Conservation (phyloP, 495 filamentous ascomycete genomes). For the Geopyxis carbonaria region DNA sequence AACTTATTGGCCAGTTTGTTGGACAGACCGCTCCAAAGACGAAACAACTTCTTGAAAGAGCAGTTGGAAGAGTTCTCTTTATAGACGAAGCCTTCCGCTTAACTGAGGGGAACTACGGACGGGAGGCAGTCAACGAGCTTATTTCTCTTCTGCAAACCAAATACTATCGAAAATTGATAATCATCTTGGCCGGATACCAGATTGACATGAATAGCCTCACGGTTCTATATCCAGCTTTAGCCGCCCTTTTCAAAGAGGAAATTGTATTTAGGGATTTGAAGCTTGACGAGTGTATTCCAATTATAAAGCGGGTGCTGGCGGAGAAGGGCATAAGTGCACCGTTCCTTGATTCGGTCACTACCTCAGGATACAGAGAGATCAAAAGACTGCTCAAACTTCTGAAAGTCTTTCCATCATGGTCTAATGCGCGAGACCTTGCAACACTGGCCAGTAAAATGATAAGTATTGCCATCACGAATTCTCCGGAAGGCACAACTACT, state of each 20-base stretch:
- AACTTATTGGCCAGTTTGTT: conserved; percentile 42
- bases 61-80: conserved; percentile 45
- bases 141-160: conserved; percentile 50
- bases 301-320: conserved; percentile 27
- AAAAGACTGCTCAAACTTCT: conserved; percentile 15
- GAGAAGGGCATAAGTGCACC: conserved; percentile 7
- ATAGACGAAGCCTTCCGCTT: conserved; percentile 54
- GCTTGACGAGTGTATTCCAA: conserved; percentile 30
- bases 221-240: conserved; percentile 40
- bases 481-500: too few species aligned
- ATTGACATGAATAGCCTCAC: conserved; percentile 54
- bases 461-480: neutral
- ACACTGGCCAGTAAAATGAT: conserved; percentile 26
- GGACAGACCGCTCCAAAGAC: conserved; percentile 51
- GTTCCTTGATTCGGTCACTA: conserved; percentile 7
- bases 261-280: conserved; percentile 32
- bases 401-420: conserved; percentile 26
- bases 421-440: conserved; percentile 31
- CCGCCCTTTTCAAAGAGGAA: conserved; percentile 41
- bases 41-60: conserved; percentile 38
- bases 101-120: conserved; percentile 39
- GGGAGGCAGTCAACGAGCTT: conserved; percentile 58
- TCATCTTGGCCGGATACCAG: conserved; percentile 61
- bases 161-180: conserved; percentile 46
- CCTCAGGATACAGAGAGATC: conserved; percentile 9